Conservation (phyloP, 2,329 filamentous ascomycete genomes). For the Paraphaeosphaeria minitans region DNA sequence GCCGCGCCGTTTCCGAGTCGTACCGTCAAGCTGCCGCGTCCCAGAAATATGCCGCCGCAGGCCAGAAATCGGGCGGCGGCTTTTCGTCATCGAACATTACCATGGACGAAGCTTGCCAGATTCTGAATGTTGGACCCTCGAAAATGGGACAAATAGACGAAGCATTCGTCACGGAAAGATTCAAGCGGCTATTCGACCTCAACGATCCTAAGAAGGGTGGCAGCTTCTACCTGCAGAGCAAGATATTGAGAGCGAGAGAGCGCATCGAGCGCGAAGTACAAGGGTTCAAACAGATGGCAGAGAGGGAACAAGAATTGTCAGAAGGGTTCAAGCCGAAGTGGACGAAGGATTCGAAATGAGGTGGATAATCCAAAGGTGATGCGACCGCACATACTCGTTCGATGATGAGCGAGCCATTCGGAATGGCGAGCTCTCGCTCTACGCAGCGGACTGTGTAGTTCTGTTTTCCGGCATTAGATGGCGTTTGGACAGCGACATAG, state of each 20-base stretch:
- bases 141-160: conserved; percentile 76
- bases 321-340: conserved; percentile 95
- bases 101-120: conserved; percentile 95
- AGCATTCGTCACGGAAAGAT: conserved; percentile 80
- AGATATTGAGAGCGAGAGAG: conserved; percentile 88
- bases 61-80: conserved; percentile 64
- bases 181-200: conserved; percentile 91
- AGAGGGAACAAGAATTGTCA: conserved; percentile 76
- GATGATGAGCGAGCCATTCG: not conserved
- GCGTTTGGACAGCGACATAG: conserved; percentile 25
- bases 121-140: conserved; percentile 92
- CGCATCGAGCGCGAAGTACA: conserved; percentile 86
- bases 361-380: not conserved
- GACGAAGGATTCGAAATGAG: conserved; percentile 71
- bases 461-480: conserved; percentile 14
- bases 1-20: conserved; percentile 89
- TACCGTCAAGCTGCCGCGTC: conserved; percentile 94
- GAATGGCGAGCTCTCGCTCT: not conserved
- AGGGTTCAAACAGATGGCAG: conserved; percentile 71
- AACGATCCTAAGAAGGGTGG: conserved; percentile 96
- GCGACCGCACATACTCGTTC: not conserved
- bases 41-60: conserved; percentile 77
- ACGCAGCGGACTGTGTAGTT: not conserved
- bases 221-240: conserved; percentile 98
- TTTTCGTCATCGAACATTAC: conserved; percentile 75